phyloP scores from a whole-genome alignment of 2,329 filamentous ascomycete species.

The Pyrenophora graminea region DNA sequence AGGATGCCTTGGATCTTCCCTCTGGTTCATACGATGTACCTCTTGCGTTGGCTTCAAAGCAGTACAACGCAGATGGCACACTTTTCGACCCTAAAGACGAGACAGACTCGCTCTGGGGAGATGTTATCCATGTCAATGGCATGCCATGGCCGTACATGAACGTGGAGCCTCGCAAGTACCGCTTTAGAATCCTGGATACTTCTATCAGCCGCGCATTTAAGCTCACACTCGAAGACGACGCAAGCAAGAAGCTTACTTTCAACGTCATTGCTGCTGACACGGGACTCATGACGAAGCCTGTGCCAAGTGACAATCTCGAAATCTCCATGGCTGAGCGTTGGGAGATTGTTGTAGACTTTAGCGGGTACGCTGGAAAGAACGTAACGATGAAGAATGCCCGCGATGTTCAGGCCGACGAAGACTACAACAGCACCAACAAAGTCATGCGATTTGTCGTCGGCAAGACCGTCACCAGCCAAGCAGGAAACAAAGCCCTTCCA shows the following conservation, averaged over 20 bases:
- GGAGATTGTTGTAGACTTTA: slow-evolving; percentile 64
- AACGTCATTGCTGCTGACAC: slow-evolving; percentile 61
- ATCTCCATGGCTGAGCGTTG: slow-evolving; percentile 63
- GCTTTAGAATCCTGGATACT: slow-evolving; percentile 59
- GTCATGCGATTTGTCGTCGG: slow-evolving; percentile 54
- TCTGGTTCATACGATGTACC: slow-evolving; percentile 60
- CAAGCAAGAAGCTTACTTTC: slow-evolving; percentile 52
- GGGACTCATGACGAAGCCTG: slow-evolving; percentile 49
- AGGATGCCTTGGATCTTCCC: slow-evolving; percentile 57
- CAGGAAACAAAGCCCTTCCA: slow-evolving; percentile 37
- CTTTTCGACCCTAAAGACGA: slow-evolving; percentile 56
- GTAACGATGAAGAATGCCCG: slow-evolving; percentile 54
- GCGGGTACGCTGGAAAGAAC: slow-evolving; percentile 55
- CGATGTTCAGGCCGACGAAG: slow-evolving; percentile 54
- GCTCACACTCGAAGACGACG: slow-evolving; percentile 53
- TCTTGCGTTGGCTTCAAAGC: slow-evolving; percentile 57
- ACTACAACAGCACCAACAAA: slow-evolving; percentile 55
- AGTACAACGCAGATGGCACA: slow-evolving; percentile 58
- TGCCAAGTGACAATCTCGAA: slow-evolving; percentile 50
- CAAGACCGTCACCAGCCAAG: slow-evolving; percentile 24
- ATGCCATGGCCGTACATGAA: slow-evolving; percentile 63
- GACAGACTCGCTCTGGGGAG: slow-evolving; percentile 57
- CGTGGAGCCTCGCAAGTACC: slow-evolving; percentile 65
- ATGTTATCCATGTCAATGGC: slow-evolving; percentile 63
- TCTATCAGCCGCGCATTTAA: slow-evolving; percentile 50